phyloP scores from a whole-genome alignment of 2,329 filamentous ascomycete species.

The Pseudodiploospora longispora region DNA sequence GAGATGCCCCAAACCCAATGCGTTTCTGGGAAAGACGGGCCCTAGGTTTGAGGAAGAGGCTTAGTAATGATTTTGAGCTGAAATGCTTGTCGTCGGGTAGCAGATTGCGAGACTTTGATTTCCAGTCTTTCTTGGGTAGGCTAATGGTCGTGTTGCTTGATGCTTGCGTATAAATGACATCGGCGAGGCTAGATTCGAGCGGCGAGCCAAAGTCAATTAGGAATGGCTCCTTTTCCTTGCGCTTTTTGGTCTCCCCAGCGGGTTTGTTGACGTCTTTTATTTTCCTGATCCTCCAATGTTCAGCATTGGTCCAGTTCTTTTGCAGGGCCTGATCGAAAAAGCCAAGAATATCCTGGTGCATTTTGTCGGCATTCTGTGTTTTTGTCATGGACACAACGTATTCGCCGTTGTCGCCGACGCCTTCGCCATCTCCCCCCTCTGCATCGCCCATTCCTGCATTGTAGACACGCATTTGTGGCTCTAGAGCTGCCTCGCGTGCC shows the following conservation, averaged over 20 bases:
- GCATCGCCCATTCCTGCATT: conserved; percentile 53
- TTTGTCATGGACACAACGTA: conserved; percentile 76
- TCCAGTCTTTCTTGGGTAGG: conserved; percentile 90
- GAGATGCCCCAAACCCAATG: conserved; percentile 35
- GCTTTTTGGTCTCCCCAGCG: conserved; percentile 50
- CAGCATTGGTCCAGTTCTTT: conserved; percentile 97
- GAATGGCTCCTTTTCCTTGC: conserved; percentile 95
- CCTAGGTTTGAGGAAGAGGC: conserved; percentile 90
- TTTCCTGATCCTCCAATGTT: conserved; percentile 94
- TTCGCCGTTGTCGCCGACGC: conserved; percentile 50
- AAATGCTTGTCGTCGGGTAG: conserved; percentile 98
- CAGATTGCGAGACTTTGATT: conserved; percentile 84
- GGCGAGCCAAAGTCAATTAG: conserved; percentile 83
- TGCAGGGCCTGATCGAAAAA: conserved; percentile 96
- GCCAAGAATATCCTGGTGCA: conserved; percentile 90
- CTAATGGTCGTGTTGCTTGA: conserved; percentile 73
- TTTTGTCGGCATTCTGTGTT: conserved; percentile 51
- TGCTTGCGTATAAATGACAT: conserved; percentile 74
- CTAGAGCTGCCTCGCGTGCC: conserved; percentile 81
- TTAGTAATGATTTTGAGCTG: conserved; percentile 83
- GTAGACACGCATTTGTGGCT: conserved; percentile 78
- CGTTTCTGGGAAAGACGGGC: conserved; percentile 68
- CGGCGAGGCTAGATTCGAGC: conserved; percentile 61
- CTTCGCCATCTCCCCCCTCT: conserved; percentile 32
- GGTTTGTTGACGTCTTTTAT: conserved; percentile 74